Conservation (phyloP, 768 basidiomycete genomes). For the Tephrocybe sp. region DNA sequence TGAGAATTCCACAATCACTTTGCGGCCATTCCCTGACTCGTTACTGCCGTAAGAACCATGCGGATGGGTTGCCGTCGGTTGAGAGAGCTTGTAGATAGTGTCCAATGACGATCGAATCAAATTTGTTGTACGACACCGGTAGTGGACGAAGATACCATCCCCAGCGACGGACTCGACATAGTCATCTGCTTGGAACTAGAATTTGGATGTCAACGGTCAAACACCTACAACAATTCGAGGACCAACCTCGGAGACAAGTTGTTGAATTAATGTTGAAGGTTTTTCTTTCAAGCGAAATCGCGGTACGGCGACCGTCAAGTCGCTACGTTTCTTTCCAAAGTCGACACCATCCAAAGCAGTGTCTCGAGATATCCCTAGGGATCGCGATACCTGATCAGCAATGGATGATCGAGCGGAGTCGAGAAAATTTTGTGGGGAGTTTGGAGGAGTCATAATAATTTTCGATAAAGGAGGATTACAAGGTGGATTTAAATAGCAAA, state of each 20-base stretch:
- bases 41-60: constrained; percentile 81
- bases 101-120: constrained; percentile 6
- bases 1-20: constrained; percentile 85
- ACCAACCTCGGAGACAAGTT: constrained; percentile 5
- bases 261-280: constrained; percentile 2
- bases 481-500: no score
- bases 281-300: constrained; percentile 1
- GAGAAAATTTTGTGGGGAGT: constrained; percentile 1
- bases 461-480: not conserved
- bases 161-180: constrained; percentile 4
- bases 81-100: constrained; percentile 49
- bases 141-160: constrained; percentile 12
- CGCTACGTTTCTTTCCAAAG: constrained; percentile 87
- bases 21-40: constrained; percentile 74
- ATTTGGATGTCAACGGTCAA: not conserved
- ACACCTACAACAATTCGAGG: no score
- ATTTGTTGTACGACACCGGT: constrained; percentile 5
- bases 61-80: constrained; percentile 35
- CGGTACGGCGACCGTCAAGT: constrained; percentile 84
- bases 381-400: constrained; percentile 5
- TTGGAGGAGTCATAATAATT: no score
- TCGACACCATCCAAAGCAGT: constrained; percentile 59
- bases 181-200: constrained; percentile 5
- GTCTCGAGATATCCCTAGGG: not conserved
- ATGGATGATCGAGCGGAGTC: constrained; percentile 2